These are phyloP conservation scores for Sambucus nigra DNA, from an alignment of 129 eudicot genomes.

Conservation along the genomic window DNA sequence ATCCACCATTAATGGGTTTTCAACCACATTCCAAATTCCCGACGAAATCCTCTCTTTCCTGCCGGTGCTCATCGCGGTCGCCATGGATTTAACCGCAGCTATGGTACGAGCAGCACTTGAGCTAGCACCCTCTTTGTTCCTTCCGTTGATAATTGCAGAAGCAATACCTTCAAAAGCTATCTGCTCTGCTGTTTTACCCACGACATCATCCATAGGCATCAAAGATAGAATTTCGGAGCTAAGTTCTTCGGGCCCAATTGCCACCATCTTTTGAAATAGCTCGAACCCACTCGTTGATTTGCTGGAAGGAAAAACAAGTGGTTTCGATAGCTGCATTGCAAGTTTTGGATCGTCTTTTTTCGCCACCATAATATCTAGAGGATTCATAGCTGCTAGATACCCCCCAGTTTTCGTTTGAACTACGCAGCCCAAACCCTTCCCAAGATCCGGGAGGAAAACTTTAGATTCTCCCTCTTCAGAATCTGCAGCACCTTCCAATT, in stretches of 20 bases:
- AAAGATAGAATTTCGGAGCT: slow-evolving; percentile 47
- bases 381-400: slow-evolving; percentile 72
- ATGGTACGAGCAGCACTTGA: slow-evolving; percentile 77
- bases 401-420: slow-evolving; percentile 92
- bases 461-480: slow-evolving; percentile 27
- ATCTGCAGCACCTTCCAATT: slow-evolving; percentile 16
- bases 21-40: slow-evolving; percentile 84
- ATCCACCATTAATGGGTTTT: slow-evolving; percentile 51
- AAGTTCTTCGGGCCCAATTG: slow-evolving; percentile 55
- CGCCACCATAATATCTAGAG: slow-evolving; percentile 38
- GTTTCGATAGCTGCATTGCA: slow-evolving; percentile 83
- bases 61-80: slow-evolving; percentile 51
- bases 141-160: slow-evolving; percentile 69
- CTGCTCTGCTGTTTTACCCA: slow-evolving; percentile 85
- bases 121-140: slow-evolving; percentile 90
- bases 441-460: slow-evolving; percentile 71
- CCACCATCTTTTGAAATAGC: slow-evolving; percentile 69
- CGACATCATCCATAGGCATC: slow-evolving; percentile 82
- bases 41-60: slow-evolving; percentile 72
- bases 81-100: slow-evolving; percentile 62
- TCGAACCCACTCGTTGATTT: slow-evolving; percentile 45
- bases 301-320: slow-evolving; percentile 39
- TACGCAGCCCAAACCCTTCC: slow-evolving; percentile 83
- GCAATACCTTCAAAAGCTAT: slow-evolving; percentile 97
- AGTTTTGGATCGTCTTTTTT: slow-evolving; percentile 81